Evolutionary conservation across 2,329 filamentous ascomycete species (phyloP).

Genomic region (Zymoseptoria passerinii): DNA sequence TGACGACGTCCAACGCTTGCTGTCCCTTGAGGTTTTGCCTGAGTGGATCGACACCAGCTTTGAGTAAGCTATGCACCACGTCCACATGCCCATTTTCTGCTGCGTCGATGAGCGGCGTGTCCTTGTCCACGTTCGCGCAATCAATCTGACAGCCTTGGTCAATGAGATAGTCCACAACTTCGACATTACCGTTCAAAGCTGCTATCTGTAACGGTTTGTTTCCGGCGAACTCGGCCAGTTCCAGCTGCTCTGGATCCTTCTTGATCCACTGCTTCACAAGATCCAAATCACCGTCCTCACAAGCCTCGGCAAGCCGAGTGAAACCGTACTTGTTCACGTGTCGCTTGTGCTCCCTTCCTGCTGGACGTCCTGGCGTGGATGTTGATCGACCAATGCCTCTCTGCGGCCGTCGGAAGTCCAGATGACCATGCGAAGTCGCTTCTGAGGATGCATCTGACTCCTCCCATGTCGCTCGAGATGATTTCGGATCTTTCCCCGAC

Average conservation of each 20-base stretch:
- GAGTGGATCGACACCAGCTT: constrained; percentile 82
- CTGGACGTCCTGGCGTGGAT: constrained; percentile 41
- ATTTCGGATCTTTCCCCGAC: constrained; percentile 26
- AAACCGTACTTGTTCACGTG: constrained; percentile 88
- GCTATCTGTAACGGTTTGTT: constrained; percentile 94
- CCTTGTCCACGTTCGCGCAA: constrained; percentile 63
- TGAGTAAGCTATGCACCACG: constrained; percentile 75
- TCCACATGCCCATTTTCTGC: constrained; percentile 90
- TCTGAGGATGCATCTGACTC: constrained; percentile 49
- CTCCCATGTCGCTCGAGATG: constrained; percentile 43
- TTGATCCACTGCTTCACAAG: constrained; percentile 63
- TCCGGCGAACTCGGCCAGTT: constrained; percentile 87
- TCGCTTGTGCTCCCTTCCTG: constrained; percentile 63
- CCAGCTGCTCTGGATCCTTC: constrained; percentile 78
- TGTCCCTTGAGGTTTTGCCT: constrained; percentile 88
- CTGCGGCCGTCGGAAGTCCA: constrained; percentile 50
- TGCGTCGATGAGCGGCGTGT: constrained; percentile 90
- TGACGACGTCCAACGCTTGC: constrained; percentile 76
- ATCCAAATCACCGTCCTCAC: constrained; percentile 75
- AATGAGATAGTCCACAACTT: constrained; percentile 82
- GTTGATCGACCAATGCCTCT: constrained; percentile 45
- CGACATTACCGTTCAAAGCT: constrained; percentile 72
- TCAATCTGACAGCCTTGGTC: constrained; percentile 78
- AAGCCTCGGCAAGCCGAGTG: constrained; percentile 82
- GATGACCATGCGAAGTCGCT: constrained; percentile 49